A percentile compares a stretch with the other conserved stretches of the same genome.
Evolutionary conservation across 2,329 filamentous ascomycete species (phyloP).

Genomic region (Thelonectria discophora): DNA sequence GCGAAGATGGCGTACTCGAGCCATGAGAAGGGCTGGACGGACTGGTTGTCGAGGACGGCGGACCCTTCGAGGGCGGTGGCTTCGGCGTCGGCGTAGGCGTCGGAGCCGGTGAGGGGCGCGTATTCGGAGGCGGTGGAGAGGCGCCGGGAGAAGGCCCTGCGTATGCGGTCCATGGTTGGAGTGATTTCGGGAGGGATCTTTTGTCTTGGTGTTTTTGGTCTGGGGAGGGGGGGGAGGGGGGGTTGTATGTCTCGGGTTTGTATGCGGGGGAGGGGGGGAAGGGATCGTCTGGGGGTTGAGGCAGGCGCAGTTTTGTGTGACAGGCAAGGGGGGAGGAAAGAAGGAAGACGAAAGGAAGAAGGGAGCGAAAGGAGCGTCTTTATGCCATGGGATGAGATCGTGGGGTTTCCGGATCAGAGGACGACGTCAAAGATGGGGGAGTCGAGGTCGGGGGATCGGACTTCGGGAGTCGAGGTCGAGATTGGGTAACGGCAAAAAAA

Average conservation of each 20-base stretch:
- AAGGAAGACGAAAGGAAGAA: background rate
- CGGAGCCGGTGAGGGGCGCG: slow-evolving; percentile 43
- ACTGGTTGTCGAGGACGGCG: slow-evolving; percentile 43
- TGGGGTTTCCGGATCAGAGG: background rate
- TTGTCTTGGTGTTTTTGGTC: slow-evolving; percentile 7
- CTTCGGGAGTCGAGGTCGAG: background rate
- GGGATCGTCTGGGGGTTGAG: background rate
- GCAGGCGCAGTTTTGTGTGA: background rate
- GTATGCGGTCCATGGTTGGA: slow-evolving; percentile 41
- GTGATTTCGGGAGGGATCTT: background rate
- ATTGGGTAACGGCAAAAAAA: background rate
- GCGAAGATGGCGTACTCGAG: slow-evolving; percentile 86
- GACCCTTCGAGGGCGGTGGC: slow-evolving; percentile 41
- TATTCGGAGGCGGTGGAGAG: slow-evolving; percentile 43
- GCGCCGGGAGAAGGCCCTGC: slow-evolving; percentile 37
- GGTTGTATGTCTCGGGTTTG: background rate
- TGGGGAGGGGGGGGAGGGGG: too few relatives aligned
- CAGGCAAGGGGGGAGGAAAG: too few relatives aligned
- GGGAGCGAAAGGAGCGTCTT: background rate
- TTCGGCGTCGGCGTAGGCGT: slow-evolving; percentile 43
- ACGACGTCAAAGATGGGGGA: background rate
- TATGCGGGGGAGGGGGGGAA: background rate
- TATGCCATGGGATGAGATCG: slow-evolving; percentile 19
- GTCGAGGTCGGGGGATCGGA: slow-evolving; percentile 11
- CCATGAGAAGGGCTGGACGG: slow-evolving; percentile 76